Evolutionary conservation across 2,329 filamentous ascomycete genomes (phyloP).

Genomic region (Ceratocystis smalleyi): DNA sequence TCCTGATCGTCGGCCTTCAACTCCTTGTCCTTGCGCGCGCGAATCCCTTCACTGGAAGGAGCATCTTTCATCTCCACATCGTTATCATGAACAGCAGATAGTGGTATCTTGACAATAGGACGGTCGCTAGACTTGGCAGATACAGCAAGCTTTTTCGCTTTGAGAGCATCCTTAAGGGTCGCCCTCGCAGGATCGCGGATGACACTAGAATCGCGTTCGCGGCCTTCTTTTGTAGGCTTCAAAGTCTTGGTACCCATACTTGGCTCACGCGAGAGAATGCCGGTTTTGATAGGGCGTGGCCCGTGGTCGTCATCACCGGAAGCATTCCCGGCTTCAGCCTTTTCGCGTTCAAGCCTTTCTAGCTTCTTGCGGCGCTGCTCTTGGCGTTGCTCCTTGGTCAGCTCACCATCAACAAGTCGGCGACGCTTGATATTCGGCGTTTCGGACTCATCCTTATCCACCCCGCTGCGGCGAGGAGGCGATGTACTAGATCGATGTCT

Average conservation of each 20-base stretch:
- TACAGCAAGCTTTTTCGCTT: slow-evolving; percentile 27
- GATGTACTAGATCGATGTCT: slow-evolving; percentile 44
- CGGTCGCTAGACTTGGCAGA: slow-evolving; percentile 10
- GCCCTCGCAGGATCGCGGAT: slow-evolving; percentile 20
- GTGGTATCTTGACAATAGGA: slow-evolving; percentile 20
- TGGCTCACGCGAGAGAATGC: slow-evolving; percentile 11
- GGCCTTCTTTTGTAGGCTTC: slow-evolving; percentile 17
- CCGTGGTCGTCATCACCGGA: slow-evolving; percentile 30
- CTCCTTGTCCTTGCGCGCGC: slow-evolving; percentile 21
- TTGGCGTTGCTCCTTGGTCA: slow-evolving; percentile 27
- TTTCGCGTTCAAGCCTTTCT: slow-evolving; percentile 4
- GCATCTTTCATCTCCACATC: slow-evolving; percentile 41
- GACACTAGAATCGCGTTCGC: slow-evolving; percentile 12
- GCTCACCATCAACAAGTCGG: slow-evolving; percentile 37
- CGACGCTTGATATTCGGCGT: slow-evolving; percentile 43
- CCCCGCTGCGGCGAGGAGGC: slow-evolving; percentile 33
- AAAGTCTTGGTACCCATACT: slow-evolving; percentile 11
- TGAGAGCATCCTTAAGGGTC: slow-evolving; percentile 26
- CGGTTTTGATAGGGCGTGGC: slow-evolving; percentile 28
- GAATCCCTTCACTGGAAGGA: not conserved
- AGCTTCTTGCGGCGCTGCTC: slow-evolving; percentile 8
- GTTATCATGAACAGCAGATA: slow-evolving; percentile 29
- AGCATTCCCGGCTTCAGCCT: slow-evolving; percentile 25
- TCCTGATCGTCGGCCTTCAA: slow-evolving; percentile 25
- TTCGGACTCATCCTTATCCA: slow-evolving; percentile 39